These are phyloP conservation scores for Colletotrichum coccodes DNA, from an alignment of 2,329 filamentous ascomycete species.

Conservation along the genomic window DNA sequence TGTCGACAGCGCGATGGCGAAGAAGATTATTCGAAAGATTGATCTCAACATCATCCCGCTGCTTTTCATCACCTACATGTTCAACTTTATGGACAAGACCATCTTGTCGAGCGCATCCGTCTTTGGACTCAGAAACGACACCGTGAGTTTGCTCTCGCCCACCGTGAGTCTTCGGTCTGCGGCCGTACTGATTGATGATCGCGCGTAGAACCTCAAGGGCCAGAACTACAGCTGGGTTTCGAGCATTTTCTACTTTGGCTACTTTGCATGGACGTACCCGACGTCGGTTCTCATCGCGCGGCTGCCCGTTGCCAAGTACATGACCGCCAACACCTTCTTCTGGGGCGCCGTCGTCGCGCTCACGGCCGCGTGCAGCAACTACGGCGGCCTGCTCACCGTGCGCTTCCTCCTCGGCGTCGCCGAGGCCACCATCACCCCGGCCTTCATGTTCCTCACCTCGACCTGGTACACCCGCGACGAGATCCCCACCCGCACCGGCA, in stretches of 20 bases:
- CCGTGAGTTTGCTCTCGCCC: constrained; percentile 36
- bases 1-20: constrained; percentile 37
- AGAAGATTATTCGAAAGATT: constrained; percentile 62
- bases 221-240: constrained; percentile 63
- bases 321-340: constrained; percentile 57
- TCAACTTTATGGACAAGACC: constrained; percentile 72
- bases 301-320: constrained; percentile 58
- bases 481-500: constrained; percentile 62
- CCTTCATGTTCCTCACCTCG: constrained; percentile 65
- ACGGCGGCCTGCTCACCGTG: constrained; percentile 58
- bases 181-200: constrained; percentile 39
- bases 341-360: constrained; percentile 60
- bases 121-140: constrained; percentile 64
- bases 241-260: constrained; percentile 52
- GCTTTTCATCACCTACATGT: constrained; percentile 65
- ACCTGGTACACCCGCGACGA: constrained; percentile 68
- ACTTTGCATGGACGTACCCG: constrained; percentile 61
- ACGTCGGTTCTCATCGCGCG: constrained; percentile 59
- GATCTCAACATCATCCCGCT: constrained; percentile 65
- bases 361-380: constrained; percentile 58
- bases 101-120: constrained; percentile 66
- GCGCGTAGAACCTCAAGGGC: constrained; percentile 65
- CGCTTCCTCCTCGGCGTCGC: constrained; percentile 65
- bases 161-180: fast-evolving
- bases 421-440: constrained; percentile 64